phyloP scores from a whole-genome alignment of 331 rosid genomes.

The Quercus tomentella region DNA sequence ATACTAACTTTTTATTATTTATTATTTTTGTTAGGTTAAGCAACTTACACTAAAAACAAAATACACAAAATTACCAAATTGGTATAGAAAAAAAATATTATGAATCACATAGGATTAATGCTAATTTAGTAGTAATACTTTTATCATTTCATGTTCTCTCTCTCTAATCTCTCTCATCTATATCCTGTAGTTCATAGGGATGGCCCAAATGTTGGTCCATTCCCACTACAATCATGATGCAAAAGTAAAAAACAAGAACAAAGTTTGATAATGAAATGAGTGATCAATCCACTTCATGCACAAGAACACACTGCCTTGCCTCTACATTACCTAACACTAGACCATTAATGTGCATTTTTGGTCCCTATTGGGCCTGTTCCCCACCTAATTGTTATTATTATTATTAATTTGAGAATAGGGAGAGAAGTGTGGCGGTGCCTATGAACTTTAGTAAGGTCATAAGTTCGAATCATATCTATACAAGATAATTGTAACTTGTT shows the following conservation, averaged over 20 bases:
- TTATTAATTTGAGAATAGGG: not conserved
- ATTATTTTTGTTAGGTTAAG: no score
- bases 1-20: no score
- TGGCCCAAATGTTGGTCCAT: conserved; percentile 27
- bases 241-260: conserved; percentile 1
- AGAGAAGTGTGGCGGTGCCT: no score
- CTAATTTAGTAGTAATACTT: not conserved
- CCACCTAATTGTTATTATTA: not conserved
- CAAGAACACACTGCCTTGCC: not conserved
- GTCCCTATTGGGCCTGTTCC: not conserved
- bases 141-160: not conserved
- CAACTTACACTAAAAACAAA: no score
- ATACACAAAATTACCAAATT: no score
- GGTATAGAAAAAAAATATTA: no score
- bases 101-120: no score
- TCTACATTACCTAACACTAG: not conserved
- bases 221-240: conserved; percentile 8
- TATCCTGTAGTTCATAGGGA: not conserved
- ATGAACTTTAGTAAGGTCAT: no score
- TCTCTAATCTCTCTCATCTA: not conserved
- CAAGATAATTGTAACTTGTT: no score
- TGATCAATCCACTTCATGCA: not conserved
- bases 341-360: not conserved
- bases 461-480: no score
- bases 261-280: not conserved